Evolutionary conservation across 164 flowering plant species (phyloP), one percentile per base, ranked within the genome.

Genomic region (Echeveria elegans): DNA sequence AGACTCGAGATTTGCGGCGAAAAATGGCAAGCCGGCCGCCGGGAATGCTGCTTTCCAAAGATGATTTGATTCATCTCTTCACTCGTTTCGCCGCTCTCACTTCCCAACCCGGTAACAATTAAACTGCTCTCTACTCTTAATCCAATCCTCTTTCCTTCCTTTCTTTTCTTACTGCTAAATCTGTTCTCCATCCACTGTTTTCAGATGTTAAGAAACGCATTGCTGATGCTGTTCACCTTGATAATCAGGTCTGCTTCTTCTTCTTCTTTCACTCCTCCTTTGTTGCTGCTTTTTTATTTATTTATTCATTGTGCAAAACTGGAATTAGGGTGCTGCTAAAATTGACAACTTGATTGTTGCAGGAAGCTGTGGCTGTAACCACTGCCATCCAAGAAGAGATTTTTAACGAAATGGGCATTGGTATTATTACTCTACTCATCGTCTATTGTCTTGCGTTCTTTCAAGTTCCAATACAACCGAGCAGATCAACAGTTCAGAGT

Each of bases 331-430:
- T 61, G 21, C 61, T 68, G 15, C n/a, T n/a, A n/a, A n/a, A 52
- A 28, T 58, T 48, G 1, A 7, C 28, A 21, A 9, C 1, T 18
- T 24, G 47, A 10, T 50, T n/a, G 28, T 30, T 31, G 77, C 82
- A 92, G 98, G 98, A 90, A 83, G 85, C 96, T 52, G 93, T 90
- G 70, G 93, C 89, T 65, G 77, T 86, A 50, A 90, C 98, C 68
- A 92, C 96, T 68, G 82, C 83, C 24, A 82, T 90, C 45, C 96
- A 90, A 75, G 98, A 87, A 77, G 96, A 86, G 79, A 88, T 90
- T 72, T 83, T 92, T 65, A 28, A 69, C 64, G 96, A 90, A 68
- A 92, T 92, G 92, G 96, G 96, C 18, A 76, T 92, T 74, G 98
- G 98, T 92, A 68, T 21, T 18, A 2, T 24, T 18, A 1, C 40